These are phyloP conservation scores for Trichaptum fuscoviolaceum DNA, from an alignment of 768 basidiomycete genomes.

Conservation along the genomic window DNA sequence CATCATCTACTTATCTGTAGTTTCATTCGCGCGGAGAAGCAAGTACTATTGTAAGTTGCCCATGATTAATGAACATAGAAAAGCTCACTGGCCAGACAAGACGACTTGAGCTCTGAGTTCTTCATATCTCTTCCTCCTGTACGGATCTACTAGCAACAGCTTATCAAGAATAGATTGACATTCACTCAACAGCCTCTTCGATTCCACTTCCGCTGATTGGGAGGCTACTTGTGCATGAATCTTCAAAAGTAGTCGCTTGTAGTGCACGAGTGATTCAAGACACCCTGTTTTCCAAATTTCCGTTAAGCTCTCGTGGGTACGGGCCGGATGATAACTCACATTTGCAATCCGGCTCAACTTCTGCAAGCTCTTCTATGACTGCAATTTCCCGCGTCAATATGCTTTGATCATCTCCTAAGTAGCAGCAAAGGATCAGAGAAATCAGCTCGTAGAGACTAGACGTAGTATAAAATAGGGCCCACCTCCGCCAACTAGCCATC, in stretches of 20 bases:
- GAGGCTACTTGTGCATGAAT: constrained; percentile 28
- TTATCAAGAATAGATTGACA: constrained; percentile 49
- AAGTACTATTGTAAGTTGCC: too few relatives aligned
- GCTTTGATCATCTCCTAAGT: constrained; percentile 49
- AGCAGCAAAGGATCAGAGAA: background rate
- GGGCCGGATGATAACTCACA: constrained; percentile 42
- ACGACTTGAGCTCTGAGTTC: constrained; percentile 24
- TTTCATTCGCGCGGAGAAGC: too few relatives aligned
- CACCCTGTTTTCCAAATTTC: constrained; percentile 60
- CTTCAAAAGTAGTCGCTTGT: constrained; percentile 63
- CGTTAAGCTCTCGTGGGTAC: constrained; percentile 4
- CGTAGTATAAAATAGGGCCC: constrained; percentile 15
- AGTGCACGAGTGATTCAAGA: constrained; percentile 86
- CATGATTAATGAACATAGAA: background rate
- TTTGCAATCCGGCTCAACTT: constrained; percentile 89
- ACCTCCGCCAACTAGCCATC: constrained; percentile 91
- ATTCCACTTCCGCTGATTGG: constrained; percentile 26
- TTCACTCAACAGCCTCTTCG: constrained; percentile 29
- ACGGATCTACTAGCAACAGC: constrained; percentile 60
- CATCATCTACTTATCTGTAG: too few relatives aligned
- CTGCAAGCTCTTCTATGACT: constrained; percentile 76
- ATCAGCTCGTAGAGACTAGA: background rate
- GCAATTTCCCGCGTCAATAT: constrained; percentile 70
- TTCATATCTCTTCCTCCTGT: constrained; percentile 60
- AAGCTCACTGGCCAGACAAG: background rate